Percentiles rank a stretch among this genome's conserved stretches.
phyloP scores from a whole-genome alignment of 2,329 filamentous ascomycete genomes.

The Venturia carpophila region DNA sequence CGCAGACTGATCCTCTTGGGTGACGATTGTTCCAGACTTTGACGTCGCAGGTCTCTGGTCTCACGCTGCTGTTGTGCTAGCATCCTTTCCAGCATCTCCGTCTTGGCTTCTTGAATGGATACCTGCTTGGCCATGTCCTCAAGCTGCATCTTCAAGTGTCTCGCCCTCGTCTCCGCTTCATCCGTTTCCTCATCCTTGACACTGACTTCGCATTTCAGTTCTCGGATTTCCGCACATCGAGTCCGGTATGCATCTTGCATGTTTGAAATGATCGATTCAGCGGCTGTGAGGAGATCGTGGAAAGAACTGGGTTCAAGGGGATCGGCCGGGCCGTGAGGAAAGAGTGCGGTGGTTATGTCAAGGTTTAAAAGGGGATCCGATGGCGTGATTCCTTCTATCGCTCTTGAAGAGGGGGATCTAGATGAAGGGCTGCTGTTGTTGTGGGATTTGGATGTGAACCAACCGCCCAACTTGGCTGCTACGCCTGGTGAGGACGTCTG shows the following conservation, averaged over 20 bases:
- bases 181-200: conserved; percentile 54
- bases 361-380: conserved; percentile 48
- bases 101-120: not conserved
- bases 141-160: conserved; percentile 53
- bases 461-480: conserved; percentile 8
- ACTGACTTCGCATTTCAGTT: conserved; percentile 47
- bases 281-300: conserved; percentile 49
- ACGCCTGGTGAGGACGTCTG: not conserved
- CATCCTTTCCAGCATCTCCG: conserved; percentile 8
- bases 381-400: conserved; percentile 20
- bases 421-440: not conserved
- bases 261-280: conserved; percentile 46
- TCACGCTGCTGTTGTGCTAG: not conserved
- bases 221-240: conserved; percentile 38
- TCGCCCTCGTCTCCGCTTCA: conserved; percentile 49
- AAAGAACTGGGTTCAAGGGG: conserved; percentile 47
- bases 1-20: not conserved
- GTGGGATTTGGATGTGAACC: conserved; percentile 8
- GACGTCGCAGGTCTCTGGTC: not conserved
- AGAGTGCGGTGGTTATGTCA: conserved; percentile 47
- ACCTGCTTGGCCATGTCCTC: conserved; percentile 47
- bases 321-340: conserved; percentile 43
- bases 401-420: not conserved
- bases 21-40: not conserved
- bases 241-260: conserved; percentile 50